Conservation (phyloP, 176 grass and related monocot genomes). For the Musa itinerans region DNA sequence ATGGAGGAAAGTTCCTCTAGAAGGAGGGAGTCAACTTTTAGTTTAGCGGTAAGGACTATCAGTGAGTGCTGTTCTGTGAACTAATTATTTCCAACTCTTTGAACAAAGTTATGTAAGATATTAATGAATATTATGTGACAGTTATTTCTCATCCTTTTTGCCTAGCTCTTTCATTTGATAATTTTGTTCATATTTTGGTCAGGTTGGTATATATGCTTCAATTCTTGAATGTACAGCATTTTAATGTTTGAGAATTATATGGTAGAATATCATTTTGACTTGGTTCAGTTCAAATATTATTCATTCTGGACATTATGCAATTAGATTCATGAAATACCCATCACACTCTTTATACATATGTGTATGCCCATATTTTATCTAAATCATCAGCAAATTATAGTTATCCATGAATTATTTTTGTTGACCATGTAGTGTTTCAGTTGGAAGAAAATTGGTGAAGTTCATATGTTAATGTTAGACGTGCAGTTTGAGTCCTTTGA, state of each 20-base stretch:
- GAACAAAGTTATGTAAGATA: no score
- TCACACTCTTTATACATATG: neutral
- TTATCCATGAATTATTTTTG: no score
- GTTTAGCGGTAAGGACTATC: slow-evolving; percentile 5
- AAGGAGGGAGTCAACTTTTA: neutral
- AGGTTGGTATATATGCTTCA: neutral
- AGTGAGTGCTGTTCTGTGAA: neutral
- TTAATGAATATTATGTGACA: neutral
- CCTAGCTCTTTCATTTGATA: neutral
- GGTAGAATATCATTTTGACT: neutral
- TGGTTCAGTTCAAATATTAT: neutral
- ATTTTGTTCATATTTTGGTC: neutral
- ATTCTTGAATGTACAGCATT: neutral
- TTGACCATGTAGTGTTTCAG: no score
- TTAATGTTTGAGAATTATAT: neutral
- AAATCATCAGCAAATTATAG: neutral
- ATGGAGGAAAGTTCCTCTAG: slow-evolving; percentile 1
- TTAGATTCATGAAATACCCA: neutral
- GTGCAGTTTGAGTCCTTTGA: no score
- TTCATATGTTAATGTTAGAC: no score
- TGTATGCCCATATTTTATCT: neutral
- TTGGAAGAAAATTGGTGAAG: no score
- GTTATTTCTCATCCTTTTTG: neutral
- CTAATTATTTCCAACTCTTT: neutral
- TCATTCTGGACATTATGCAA: neutral